Base-by-base conservation (phyloP, 345 rosid genomes). In the Arabidopsis suecica region DNA sequence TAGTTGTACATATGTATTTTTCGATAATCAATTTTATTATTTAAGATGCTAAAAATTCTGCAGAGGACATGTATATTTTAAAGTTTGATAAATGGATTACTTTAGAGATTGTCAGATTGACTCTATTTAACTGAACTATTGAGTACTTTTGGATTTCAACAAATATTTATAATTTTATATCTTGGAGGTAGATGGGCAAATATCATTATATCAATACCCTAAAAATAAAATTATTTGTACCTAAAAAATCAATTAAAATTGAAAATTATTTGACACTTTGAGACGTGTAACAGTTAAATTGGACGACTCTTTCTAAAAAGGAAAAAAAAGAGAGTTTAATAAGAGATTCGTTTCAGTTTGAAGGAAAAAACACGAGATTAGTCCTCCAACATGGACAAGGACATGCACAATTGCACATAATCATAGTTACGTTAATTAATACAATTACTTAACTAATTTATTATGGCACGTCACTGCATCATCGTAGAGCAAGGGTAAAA, bases 401-500 rank as follows among this genome's bases (percentile, higher is more conserved):
- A 73, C 71, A 73, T 63, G 70, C 47, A 62, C 44, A 61, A 7
- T 18, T 50, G 59, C 61, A 64, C 34, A 62, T 5, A 14, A 25
- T 71, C 50, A 36, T 11, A 50, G 12, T 50, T n/a, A 71, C 32
- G 7, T 33, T 56, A 56, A 34, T 47, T 22, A 71, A n/a, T 6
- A 6, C 11, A 42, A 25, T 23, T 37, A 67, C 9, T 44, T 9
- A 65, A 22, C 34, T 14, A 7, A 45, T 13, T 13, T 22, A n/a
- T 3, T 28, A 28, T 28, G 71, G 9, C 65, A 74, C 66, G 65
- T 47, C 72, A 74, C 47, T 25, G 36, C 47, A 9, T 64, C 57
- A 22, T 38, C 9, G 2, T 6, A 18, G 53, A 4, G 5, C 34
- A 23, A 75, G 74, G 74, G 74, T 51, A 60, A 20, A 50, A 0